Conservation (phyloP, 2,329 filamentous ascomycete genomes). For the Aspergillus sp. region DNA sequence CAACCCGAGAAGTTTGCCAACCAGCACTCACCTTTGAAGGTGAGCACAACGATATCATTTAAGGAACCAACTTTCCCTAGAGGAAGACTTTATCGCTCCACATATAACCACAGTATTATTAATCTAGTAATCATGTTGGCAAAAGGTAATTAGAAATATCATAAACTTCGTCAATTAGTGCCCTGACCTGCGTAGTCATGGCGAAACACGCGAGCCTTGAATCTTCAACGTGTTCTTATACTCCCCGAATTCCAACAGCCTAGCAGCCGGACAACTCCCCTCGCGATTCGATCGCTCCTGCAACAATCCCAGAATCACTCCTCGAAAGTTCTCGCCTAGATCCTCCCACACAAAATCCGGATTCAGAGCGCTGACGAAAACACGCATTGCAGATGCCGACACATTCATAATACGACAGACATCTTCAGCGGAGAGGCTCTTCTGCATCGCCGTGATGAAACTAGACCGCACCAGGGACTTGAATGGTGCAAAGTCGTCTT, state of each 20-base stretch:
- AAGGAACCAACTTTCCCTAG: too few species aligned
- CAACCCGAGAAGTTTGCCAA: too few species aligned
- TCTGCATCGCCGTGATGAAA: not conserved
- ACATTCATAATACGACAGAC: not conserved
- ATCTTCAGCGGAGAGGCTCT: not conserved
- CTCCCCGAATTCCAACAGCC: not conserved
- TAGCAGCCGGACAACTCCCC: not conserved
- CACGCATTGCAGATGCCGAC: not conserved
- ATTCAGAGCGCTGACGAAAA: not conserved
- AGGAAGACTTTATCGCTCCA: too few species aligned
- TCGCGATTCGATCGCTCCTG: not conserved
- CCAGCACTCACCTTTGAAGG: too few species aligned
- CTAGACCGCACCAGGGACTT: not conserved
- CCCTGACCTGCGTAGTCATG: too few species aligned
- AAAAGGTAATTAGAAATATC: too few species aligned
- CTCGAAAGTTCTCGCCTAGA: not conserved
- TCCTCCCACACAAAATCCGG: not conserved
- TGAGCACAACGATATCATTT: too few species aligned
- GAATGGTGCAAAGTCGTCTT: not conserved
- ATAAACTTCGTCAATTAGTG: too few species aligned
- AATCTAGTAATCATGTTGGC: too few species aligned
- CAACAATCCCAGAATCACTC: not conserved
- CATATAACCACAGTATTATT: too few species aligned
- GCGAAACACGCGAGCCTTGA: not conserved
- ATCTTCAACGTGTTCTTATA: not conserved